Evolutionary conservation across 768 basidiomycete species (phyloP).

Genomic region (Tricholoma terreum): DNA sequence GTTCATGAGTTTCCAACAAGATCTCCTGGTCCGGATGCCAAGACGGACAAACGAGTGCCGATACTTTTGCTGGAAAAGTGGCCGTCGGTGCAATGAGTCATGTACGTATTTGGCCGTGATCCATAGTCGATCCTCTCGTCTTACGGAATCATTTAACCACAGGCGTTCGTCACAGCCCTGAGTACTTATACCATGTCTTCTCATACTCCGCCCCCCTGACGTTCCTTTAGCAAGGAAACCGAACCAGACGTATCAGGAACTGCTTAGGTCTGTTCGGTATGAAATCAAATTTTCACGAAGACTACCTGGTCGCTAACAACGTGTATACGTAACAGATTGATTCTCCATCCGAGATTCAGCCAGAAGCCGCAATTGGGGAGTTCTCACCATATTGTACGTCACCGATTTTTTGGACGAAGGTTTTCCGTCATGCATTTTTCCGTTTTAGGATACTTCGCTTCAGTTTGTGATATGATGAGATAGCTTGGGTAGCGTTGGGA

Average conservation of each 20-base stretch:
- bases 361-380: constrained; percentile 75
- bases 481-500: neutral
- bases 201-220: neutral
- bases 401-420: neutral
- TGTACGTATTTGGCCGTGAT: constrained; percentile 39
- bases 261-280: constrained; percentile 57
- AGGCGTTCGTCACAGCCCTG: constrained; percentile 63
- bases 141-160: neutral
- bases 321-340: constrained; percentile 32
- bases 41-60: constrained; percentile 71
- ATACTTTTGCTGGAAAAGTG: constrained; percentile 58
- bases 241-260: constrained; percentile 60
- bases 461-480: constrained; percentile 23
- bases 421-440: neutral
- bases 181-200: constrained; percentile 22
- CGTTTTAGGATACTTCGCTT: constrained; percentile 32
- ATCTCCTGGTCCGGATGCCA: constrained; percentile 73
- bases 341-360: constrained; percentile 57
- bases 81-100: constrained; percentile 81
- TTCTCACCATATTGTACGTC: constrained; percentile 61
- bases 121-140: neutral
- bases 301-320: neutral
- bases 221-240: constrained; percentile 41
- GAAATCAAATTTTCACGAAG: neutral
- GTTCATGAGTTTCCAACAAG: constrained; percentile 25